A percentile compares a stretch with the other conserved stretches of the same genome.
phyloP scores from a whole-genome alignment of 2,329 filamentous ascomycete genomes.

The Conoideocrella luteorostrata region DNA sequence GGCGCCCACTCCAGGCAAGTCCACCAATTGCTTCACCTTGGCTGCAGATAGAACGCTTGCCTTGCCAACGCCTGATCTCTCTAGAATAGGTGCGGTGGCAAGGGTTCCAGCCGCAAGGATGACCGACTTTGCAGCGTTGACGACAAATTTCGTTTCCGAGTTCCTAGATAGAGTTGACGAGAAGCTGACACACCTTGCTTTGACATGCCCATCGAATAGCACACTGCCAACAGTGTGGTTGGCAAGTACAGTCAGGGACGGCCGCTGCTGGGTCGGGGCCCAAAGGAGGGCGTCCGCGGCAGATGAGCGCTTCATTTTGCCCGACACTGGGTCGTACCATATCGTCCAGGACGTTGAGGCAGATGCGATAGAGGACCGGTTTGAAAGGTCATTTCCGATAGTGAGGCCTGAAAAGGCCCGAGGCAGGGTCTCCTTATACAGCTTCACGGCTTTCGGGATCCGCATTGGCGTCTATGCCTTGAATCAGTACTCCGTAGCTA shows the following conservation, averaged over 20 bases:
- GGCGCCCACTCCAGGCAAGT: constrained; percentile 48
- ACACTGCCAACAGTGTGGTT: constrained; percentile 27
- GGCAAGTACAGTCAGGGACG: constrained; percentile 24
- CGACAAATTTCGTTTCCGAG: constrained; percentile 26
- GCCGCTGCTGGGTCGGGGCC: constrained; percentile 20
- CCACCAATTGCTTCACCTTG: constrained; percentile 39
- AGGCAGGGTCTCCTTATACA: constrained; percentile 17
- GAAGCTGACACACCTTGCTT: constrained; percentile 8
- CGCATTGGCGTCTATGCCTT: constrained; percentile 13
- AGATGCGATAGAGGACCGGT: constrained; percentile 15
- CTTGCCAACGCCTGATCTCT: constrained; percentile 49
- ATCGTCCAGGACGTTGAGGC: constrained; percentile 19
- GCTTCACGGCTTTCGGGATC: constrained; percentile 14
- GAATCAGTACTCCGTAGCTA: not conserved
- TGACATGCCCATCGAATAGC: constrained; percentile 18
- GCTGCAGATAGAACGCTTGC: constrained; percentile 36
- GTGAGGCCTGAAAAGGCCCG: constrained; percentile 13
- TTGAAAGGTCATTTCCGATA: constrained; percentile 18
- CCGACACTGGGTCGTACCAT: constrained; percentile 14
- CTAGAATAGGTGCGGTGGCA: constrained; percentile 33
- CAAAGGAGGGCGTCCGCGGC: constrained; percentile 23
- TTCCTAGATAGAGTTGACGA: constrained; percentile 35
- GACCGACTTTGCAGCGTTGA: constrained; percentile 7
- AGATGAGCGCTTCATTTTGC: constrained; percentile 14
- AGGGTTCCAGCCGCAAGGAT: constrained; percentile 14